Conservation (phyloP, 73 alveolate species). For the Paramecium biaurelia region DNA sequence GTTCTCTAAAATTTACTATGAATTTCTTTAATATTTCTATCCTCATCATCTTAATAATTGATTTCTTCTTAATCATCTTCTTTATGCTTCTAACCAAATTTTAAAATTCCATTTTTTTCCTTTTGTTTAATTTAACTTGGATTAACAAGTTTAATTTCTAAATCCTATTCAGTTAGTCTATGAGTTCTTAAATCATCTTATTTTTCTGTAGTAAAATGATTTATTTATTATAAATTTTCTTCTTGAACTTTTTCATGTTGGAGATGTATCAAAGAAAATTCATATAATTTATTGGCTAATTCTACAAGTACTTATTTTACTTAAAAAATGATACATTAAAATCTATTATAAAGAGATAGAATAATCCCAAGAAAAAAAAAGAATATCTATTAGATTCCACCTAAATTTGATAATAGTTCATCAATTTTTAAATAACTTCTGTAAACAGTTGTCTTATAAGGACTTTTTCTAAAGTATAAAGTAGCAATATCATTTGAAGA, state of each 20-base stretch:
- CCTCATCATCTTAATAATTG: not conserved
- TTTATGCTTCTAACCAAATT: not conserved
- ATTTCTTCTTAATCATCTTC: not conserved
- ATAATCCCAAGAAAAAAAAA: not conserved
- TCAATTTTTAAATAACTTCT: not conserved
- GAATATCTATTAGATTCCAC: not conserved
- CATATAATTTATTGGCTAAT: constrained; percentile 18
- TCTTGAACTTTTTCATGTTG: not conserved
- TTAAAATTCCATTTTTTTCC: not conserved
- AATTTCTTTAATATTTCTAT: not conserved
- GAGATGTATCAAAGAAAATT: not conserved
- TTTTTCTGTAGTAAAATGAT: not conserved
- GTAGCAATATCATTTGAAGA: not conserved
- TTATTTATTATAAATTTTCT: not conserved
- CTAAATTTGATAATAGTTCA: constrained; percentile 17
- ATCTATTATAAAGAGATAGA: not conserved
- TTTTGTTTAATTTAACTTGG: not conserved
- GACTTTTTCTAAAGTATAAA: not conserved
- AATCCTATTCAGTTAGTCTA: not conserved
- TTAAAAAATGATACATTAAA: not conserved
- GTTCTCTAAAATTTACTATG: not conserved
- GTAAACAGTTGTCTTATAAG: not conserved
- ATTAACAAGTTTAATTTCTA: not conserved
- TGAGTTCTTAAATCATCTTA: not conserved
- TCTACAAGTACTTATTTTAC: not conserved